A percentile compares a stretch with the other conserved stretches of the same genome.
Conservation (phyloP, 768 basidiomycete genomes). For the Russula brevipes region DNA sequence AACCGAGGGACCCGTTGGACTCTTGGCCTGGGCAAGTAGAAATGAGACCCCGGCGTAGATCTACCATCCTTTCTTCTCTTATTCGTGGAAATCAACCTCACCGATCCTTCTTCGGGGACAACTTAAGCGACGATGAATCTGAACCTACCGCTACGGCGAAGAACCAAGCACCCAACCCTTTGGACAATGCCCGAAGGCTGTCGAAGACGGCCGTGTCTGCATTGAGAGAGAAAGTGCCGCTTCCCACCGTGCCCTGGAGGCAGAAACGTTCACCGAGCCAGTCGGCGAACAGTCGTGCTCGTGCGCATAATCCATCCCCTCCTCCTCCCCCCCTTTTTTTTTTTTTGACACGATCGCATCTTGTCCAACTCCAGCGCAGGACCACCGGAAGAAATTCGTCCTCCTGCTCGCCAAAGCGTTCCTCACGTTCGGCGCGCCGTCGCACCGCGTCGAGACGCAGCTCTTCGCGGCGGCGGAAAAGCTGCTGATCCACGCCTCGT, state of each 20-base stretch:
- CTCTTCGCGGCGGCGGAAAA: constrained; percentile 73
- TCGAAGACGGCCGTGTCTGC: constrained; percentile 11
- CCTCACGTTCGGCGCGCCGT: constrained; percentile 90
- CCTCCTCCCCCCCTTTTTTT: not conserved
- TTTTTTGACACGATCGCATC: not conserved
- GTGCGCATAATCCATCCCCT: not conserved
- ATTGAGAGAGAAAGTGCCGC: constrained; percentile 16
- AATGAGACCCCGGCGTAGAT: constrained; percentile 14
- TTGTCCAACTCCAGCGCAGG: constrained; percentile 3
- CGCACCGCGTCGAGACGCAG: constrained; percentile 88
- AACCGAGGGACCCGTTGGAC: constrained; percentile 7
- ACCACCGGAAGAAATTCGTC: constrained; percentile 58
- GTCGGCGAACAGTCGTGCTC: constrained; percentile 17
- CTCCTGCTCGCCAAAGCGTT: constrained; percentile 82
- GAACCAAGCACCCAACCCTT: not conserved
- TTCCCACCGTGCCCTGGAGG: constrained; percentile 12
- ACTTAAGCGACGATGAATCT: not conserved
- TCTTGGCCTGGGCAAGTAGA: constrained; percentile 20
- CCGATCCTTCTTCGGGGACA: constrained; percentile 17
- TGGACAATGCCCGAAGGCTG: not conserved
- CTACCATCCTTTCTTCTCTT: constrained; percentile 16
- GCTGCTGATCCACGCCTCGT: constrained; percentile 71
- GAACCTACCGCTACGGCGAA: not conserved
- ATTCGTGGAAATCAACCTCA: constrained; percentile 15
- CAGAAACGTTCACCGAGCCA: constrained; percentile 8